Evolutionary conservation across 2,329 filamentous ascomycete species (phyloP).

Genomic region (Phoma sp.): DNA sequence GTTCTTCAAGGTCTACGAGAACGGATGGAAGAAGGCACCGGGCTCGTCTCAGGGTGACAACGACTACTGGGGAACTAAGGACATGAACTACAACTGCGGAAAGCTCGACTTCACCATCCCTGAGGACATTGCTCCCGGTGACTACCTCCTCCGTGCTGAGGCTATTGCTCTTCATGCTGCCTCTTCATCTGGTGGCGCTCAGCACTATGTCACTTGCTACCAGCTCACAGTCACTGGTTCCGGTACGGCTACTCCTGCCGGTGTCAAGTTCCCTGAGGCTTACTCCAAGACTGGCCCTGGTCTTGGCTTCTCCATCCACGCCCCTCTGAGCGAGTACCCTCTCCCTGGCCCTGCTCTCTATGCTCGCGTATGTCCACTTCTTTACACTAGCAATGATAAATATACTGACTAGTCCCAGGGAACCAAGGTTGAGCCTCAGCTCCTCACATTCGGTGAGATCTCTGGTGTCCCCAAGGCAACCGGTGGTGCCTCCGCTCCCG

Average conservation of each 20-base stretch:
- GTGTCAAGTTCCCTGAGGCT: constrained; percentile 57
- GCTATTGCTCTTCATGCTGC: constrained; percentile 57
- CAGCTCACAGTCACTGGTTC: constrained; percentile 52
- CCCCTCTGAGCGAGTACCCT: constrained; percentile 45
- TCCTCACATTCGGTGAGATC: constrained; percentile 36
- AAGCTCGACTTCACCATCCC: constrained; percentile 46
- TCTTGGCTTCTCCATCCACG: constrained; percentile 55
- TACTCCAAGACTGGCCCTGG: constrained; percentile 52
- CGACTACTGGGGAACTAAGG: constrained; percentile 52
- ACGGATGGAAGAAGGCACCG: constrained; percentile 45
- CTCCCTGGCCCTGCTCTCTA: constrained; percentile 51
- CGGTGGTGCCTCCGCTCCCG: constrained; percentile 26
- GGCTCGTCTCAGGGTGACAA: constrained; percentile 50
- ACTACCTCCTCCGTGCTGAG: constrained; percentile 56
- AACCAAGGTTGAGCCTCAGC: constrained; percentile 30
- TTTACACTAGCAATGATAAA: too few species aligned
- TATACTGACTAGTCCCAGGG: too few species aligned
- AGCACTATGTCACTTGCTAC: constrained; percentile 57
- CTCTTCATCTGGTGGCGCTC: constrained; percentile 48
- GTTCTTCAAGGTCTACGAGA: constrained; percentile 59
- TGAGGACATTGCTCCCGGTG: constrained; percentile 51
- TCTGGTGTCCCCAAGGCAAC: constrained; percentile 30
- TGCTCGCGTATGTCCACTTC: too few species aligned
- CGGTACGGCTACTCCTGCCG: constrained; percentile 44
- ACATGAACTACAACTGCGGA: constrained; percentile 50